These are phyloP conservation scores for Aspergillus biplanus DNA, from an alignment of 495 filamentous ascomycete genomes.

Conservation along the genomic window DNA sequence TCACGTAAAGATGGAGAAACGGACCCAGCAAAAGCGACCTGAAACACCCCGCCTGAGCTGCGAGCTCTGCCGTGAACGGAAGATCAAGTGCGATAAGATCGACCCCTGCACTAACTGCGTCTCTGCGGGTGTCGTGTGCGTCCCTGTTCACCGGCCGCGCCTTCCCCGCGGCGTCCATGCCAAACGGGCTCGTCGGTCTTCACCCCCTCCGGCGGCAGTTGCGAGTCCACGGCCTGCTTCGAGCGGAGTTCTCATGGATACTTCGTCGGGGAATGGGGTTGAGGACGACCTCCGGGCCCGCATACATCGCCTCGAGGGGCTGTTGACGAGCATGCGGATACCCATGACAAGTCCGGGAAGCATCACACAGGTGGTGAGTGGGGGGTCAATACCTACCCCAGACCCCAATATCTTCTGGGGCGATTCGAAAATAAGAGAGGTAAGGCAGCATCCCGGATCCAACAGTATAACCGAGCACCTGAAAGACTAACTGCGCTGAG, in stretches of 20 bases:
- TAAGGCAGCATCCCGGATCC: neutral
- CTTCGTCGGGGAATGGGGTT: neutral
- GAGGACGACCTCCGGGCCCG: neutral
- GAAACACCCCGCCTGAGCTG: conserved; percentile 33
- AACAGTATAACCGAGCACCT: neutral
- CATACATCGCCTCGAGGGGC: neutral
- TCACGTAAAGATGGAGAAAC: neutral
- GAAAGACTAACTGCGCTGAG: neutral
- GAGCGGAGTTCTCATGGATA: neutral
- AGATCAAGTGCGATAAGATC: conserved; percentile 74
- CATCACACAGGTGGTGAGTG: neutral
- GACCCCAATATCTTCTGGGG: neutral
- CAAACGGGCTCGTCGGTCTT: neutral
- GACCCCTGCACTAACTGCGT: conserved; percentile 71
- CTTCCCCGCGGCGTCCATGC: conserved; percentile 15
- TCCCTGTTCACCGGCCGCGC: conserved; percentile 32
- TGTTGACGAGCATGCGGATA: neutral
- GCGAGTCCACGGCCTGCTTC: neutral
- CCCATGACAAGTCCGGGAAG: neutral
- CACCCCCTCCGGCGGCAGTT: neutral
- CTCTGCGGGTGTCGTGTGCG: conserved; percentile 62
- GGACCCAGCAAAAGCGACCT: neutral
- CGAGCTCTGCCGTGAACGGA: conserved; percentile 46
- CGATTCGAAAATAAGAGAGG: neutral
- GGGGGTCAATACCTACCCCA: neutral